phyloP scores from a whole-genome alignment of 2,329 filamentous ascomycete species.

The Paecilomyces dactylethromorphus region DNA sequence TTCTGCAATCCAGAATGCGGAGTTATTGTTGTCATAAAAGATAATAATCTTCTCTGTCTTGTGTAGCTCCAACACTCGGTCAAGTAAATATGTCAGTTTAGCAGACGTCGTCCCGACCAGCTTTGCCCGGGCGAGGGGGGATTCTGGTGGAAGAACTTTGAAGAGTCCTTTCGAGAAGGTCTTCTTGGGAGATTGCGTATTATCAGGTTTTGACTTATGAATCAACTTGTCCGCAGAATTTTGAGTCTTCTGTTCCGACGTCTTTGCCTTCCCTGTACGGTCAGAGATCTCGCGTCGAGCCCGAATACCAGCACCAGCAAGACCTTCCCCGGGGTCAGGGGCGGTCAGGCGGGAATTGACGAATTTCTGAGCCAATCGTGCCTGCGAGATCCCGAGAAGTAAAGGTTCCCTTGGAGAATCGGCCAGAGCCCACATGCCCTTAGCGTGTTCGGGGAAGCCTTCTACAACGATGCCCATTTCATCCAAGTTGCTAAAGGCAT shows the following conservation, averaged over 20 bases:
- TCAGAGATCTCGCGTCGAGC: constrained; percentile 21
- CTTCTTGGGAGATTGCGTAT: constrained; percentile 19
- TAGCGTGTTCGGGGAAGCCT: constrained; percentile 57
- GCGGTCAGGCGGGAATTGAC: constrained; percentile 36
- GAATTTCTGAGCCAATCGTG: constrained; percentile 50
- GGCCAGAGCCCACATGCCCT: constrained; percentile 61
- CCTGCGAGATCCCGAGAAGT: constrained; percentile 52
- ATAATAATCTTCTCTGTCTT: constrained; percentile 76
- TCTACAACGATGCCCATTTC: constrained; percentile 71
- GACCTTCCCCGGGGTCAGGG: constrained; percentile 31
- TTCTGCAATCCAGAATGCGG: constrained; percentile 78
- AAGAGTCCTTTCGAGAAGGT: constrained; percentile 21
- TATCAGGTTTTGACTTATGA: constrained; percentile 19
- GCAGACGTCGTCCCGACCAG: constrained; percentile 77
- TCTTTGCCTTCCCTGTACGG: constrained; percentile 11
- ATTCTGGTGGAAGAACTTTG: constrained; percentile 29
- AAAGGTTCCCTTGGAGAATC: constrained; percentile 38
- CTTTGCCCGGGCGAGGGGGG: constrained; percentile 52
- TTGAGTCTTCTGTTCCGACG: constrained; percentile 13
- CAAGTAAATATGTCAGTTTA: constrained; percentile 80
- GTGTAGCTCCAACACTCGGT: constrained; percentile 63
- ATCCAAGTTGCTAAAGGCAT: constrained; percentile 61
- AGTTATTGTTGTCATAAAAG: constrained; percentile 85
- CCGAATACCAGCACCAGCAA: constrained; percentile 36
- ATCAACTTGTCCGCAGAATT: constrained; percentile 11